Evolutionary conservation across 768 basidiomycete species (phyloP).

Genomic region (Rubroboletus pulcherrimus): DNA sequence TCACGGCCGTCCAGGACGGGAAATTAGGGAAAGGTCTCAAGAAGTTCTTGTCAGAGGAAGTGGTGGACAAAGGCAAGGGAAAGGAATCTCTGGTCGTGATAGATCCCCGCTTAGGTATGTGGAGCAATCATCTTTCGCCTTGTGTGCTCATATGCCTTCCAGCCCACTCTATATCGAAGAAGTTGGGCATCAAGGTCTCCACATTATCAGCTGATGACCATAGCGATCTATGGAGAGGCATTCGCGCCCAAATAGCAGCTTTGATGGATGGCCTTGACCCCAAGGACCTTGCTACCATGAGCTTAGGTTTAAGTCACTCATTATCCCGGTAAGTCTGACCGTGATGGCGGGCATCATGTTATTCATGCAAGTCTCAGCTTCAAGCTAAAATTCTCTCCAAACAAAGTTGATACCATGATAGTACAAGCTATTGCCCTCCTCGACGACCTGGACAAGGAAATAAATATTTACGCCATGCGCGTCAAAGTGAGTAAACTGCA

Average conservation of each 20-base stretch:
- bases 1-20: slow-evolving; percentile 87
- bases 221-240: slow-evolving; percentile 92
- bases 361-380: slow-evolving; percentile 52
- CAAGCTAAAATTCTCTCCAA: slow-evolving; percentile 99
- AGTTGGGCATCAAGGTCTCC: slow-evolving; percentile 84
- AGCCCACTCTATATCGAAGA: slow-evolving; percentile 90
- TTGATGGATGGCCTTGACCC: slow-evolving; percentile 90
- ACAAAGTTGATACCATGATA: slow-evolving; percentile 99
- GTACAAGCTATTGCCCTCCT: slow-evolving; percentile 97
- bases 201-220: slow-evolving; percentile 53
- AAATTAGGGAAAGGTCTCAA: slow-evolving; percentile 91
- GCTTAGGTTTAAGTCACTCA: slow-evolving; percentile 94
- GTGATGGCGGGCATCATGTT: background rate
- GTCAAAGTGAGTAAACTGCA: slow-evolving; percentile 69
- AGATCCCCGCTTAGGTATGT: slow-evolving; percentile 86
- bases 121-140: background rate
- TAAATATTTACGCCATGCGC: slow-evolving; percentile 99
- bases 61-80: slow-evolving; percentile 85
- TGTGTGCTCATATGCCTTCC: slow-evolving; percentile 8
- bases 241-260: slow-evolving; percentile 80
- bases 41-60: slow-evolving; percentile 85
- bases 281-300: slow-evolving; percentile 96
- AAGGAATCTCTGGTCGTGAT: slow-evolving; percentile 83
- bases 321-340: slow-evolving; percentile 68
- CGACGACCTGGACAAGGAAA: slow-evolving; percentile 98